Evolutionary conservation across 148 eudicot genomes (phyloP).

Genomic region (Pharnaceum exiguum): DNA sequence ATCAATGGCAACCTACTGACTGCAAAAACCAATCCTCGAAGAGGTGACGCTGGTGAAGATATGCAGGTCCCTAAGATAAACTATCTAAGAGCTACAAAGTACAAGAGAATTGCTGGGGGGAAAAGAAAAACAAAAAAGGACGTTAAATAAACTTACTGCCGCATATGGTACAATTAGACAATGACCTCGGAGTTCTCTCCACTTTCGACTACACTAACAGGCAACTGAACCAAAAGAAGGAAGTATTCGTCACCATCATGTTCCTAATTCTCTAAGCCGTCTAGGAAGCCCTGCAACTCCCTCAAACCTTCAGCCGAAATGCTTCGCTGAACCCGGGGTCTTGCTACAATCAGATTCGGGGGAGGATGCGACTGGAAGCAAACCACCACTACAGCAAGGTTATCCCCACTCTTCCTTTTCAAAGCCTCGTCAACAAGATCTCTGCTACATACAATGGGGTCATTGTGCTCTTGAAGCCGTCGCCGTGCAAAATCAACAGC

Average conservation of each 20-base stretch:
- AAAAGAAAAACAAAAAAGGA: not conserved
- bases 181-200: slow-evolving; percentile 20
- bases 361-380: slow-evolving; percentile 74
- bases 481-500: slow-evolving; percentile 92
- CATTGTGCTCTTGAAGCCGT: slow-evolving; percentile 82
- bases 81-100: slow-evolving; percentile 1
- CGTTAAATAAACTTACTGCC: slow-evolving; percentile 25
- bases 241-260: slow-evolving; percentile 21
- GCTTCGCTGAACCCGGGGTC: slow-evolving; percentile 68
- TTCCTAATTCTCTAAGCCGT: slow-evolving; percentile 43
- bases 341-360: slow-evolving; percentile 59
- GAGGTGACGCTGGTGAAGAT: slow-evolving; percentile 7
- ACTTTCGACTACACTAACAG: not conserved
- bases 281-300: slow-evolving; percentile 82
- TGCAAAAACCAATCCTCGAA: slow-evolving; percentile 19
- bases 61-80: slow-evolving; percentile 3
- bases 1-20: slow-evolving; percentile 14
- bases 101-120: not conserved
- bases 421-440: slow-evolving; percentile 80
- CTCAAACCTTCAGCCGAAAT: slow-evolving; percentile 83
- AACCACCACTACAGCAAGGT: slow-evolving; percentile 69
- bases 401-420: slow-evolving; percentile 84
- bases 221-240: not conserved
- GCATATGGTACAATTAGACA: slow-evolving; percentile 36
- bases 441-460: slow-evolving; percentile 64